Evolutionary conservation across 73 alveolate species (phyloP).

Genomic region (Tetrahymena thermophila): DNA sequence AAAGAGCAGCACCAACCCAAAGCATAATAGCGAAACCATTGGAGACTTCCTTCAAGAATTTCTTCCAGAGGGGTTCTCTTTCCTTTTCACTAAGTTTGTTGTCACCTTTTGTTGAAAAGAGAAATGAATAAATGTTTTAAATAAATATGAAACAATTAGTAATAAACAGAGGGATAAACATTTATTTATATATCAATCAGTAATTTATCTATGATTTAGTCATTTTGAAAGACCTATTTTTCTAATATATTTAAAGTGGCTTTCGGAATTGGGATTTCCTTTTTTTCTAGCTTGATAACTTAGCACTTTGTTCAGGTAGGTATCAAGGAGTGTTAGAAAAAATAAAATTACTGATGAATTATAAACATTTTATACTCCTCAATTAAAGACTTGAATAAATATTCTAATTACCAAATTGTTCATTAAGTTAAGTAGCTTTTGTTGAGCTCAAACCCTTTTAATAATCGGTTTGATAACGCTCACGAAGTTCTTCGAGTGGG

Average conservation of each 20-base stretch:
- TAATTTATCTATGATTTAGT: not conserved
- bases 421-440: conserved; percentile 34
- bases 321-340: not conserved
- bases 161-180: not conserved
- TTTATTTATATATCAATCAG: not conserved
- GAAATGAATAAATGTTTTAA: no score
- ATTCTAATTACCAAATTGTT: not conserved
- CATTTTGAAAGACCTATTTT: no score
- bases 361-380: no score
- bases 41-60: conserved; percentile 64
- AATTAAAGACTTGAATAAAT: not conserved
- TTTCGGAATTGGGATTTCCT: not conserved
- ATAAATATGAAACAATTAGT: no score
- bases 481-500: conserved; percentile 51
- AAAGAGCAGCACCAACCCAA: conserved; percentile 70
- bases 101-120: conserved; percentile 38
- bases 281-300: no score
- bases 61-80: conserved; percentile 62
- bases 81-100: conserved; percentile 73
- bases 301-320: not conserved
- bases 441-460: conserved; percentile 63
- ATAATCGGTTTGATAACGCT: conserved; percentile 45
- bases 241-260: not conserved
- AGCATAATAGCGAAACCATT: conserved; percentile 69
- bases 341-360: not conserved